Evolutionary conservation across 2,329 filamentous ascomycete species (phyloP).

Genomic region (Aspergillus sp.): DNA sequence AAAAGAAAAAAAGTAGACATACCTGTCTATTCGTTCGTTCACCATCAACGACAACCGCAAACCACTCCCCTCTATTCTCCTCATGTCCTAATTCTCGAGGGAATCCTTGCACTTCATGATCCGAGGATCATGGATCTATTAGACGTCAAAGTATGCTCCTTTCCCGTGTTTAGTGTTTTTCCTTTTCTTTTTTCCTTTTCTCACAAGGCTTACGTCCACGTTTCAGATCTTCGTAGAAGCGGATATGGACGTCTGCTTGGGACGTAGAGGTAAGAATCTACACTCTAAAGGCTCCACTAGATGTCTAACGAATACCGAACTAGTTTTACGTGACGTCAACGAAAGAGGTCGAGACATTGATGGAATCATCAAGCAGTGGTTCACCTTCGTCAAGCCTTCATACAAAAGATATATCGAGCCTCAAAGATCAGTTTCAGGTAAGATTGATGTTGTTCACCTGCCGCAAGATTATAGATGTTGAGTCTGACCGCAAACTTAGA

Average conservation of each 20-base stretch:
- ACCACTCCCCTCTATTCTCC: conserved; percentile 94
- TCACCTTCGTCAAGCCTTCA: conserved; percentile 92
- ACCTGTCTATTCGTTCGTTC: conserved; percentile 90
- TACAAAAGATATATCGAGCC: conserved; percentile 93
- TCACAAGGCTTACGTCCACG: conserved; percentile 12
- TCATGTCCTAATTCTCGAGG: conserved; percentile 91
- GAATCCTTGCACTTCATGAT: conserved; percentile 93
- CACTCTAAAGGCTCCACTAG: neutral
- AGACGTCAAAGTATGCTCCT: conserved; percentile 72
- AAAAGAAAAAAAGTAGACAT: conserved; percentile 67
- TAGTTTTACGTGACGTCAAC: conserved; percentile 82
- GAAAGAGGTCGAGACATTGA: conserved; percentile 89
- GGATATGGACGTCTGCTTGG: conserved; percentile 89
- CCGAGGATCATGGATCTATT: conserved; percentile 78
- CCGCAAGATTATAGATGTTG: neutral
- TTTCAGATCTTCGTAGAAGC: conserved; percentile 88
- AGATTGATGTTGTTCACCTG: conserved; percentile 19
- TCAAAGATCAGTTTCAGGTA: conserved; percentile 80
- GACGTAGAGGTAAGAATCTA: conserved; percentile 69
- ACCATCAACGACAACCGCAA: conserved; percentile 76
- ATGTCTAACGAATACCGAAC: conserved; percentile 21
- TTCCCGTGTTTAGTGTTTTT: neutral
- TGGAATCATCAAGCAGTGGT: conserved; percentile 98
- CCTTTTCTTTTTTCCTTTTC: too few relatives aligned
- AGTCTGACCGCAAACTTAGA: conserved; percentile 51